A percentile compares a stretch with the other conserved stretches of the same genome.
Evolutionary conservation across 768 basidiomycete species (phyloP).

Genomic region (Dacryopinax primogenitus): DNA sequence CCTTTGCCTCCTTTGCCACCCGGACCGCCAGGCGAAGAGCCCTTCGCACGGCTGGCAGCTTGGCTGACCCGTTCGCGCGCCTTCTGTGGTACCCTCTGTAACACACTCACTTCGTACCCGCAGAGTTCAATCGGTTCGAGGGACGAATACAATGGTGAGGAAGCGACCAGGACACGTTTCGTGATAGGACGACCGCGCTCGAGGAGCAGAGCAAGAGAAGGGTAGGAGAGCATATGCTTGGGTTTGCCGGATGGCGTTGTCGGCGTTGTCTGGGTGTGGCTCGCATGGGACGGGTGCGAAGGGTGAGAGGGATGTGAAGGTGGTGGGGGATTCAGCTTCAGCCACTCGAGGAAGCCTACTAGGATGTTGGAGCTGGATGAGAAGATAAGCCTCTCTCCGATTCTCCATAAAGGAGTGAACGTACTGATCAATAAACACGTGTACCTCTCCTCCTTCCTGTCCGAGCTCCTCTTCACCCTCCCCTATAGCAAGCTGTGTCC

Average conservation of each 20-base stretch:
- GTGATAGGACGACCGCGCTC: slow-evolving; percentile 69
- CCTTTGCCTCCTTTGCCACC: slow-evolving; percentile 11
- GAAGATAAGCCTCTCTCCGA: background rate
- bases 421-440: slow-evolving; percentile 38
- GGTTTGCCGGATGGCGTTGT: slow-evolving; percentile 11
- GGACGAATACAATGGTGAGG: slow-evolving; percentile 72
- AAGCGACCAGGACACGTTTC: slow-evolving; percentile 63
- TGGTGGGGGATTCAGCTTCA: slow-evolving; percentile 40
- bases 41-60: background rate
- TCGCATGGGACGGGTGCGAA: background rate
- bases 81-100: slow-evolving; percentile 54
- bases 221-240: slow-evolving; percentile 50
- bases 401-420: slow-evolving; percentile 15
- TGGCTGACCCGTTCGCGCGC: slow-evolving; percentile 1
- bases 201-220: slow-evolving; percentile 61
- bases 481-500: background rate
- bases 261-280: slow-evolving; percentile 18
- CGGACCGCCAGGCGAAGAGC: background rate
- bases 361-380: slow-evolving; percentile 66
- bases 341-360: slow-evolving; percentile 61
- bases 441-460: slow-evolving; percentile 25
- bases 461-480: slow-evolving; percentile 18
- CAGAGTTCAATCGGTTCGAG: slow-evolving; percentile 58
- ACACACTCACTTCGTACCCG: slow-evolving; percentile 62
- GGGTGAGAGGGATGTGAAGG: background rate